Conservation (phyloP, 352 stramenopile genomes). For the Peronospora destructor region DNA sequence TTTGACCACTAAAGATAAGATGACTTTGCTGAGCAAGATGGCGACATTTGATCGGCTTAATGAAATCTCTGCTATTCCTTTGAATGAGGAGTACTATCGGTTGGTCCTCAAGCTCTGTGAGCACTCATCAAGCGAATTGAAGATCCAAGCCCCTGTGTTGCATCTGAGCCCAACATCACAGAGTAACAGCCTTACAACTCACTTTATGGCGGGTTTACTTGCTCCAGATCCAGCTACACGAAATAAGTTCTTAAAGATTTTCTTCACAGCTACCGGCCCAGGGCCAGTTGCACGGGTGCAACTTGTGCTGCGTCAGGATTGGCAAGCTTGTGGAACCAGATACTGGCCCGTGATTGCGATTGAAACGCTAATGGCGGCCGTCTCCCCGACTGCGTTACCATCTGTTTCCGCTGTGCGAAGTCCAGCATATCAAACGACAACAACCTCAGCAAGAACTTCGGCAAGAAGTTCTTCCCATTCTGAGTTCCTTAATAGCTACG, state of each 20-base stretch:
- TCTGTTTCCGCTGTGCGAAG: constrained; percentile 8
- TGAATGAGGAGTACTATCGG: constrained; percentile 76
- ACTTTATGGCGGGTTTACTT: constrained; percentile 75
- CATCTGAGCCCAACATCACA: constrained; percentile 55
- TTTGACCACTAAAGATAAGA: constrained; percentile 84
- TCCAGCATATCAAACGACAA: neutral
- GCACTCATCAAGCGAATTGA: constrained; percentile 39
- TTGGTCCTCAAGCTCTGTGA: constrained; percentile 76
- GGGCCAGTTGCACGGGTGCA: constrained; percentile 51
- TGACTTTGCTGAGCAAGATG: constrained; percentile 84
- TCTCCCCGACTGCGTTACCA: constrained; percentile 19
- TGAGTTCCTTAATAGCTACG: constrained; percentile 29
- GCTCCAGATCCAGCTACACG: constrained; percentile 59
- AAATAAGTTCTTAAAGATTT: constrained; percentile 67
- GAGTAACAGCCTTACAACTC: constrained; percentile 60
- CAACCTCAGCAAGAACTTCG: constrained; percentile 1
- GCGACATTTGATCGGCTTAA: constrained; percentile 77
- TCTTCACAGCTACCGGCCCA: constrained; percentile 39
- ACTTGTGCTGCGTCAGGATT: constrained; percentile 75
- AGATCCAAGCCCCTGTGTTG: constrained; percentile 49
- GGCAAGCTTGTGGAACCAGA: constrained; percentile 76
- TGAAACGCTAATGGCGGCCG: constrained; percentile 57
- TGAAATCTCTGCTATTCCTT: constrained; percentile 73
- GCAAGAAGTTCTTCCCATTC: constrained; percentile 14
- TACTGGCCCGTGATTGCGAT: constrained; percentile 82